Evolutionary conservation across 768 basidiomycete genomes (phyloP), one percentile per base, ranked within the genome.

Genomic region (Mycena latifolia): DNA sequence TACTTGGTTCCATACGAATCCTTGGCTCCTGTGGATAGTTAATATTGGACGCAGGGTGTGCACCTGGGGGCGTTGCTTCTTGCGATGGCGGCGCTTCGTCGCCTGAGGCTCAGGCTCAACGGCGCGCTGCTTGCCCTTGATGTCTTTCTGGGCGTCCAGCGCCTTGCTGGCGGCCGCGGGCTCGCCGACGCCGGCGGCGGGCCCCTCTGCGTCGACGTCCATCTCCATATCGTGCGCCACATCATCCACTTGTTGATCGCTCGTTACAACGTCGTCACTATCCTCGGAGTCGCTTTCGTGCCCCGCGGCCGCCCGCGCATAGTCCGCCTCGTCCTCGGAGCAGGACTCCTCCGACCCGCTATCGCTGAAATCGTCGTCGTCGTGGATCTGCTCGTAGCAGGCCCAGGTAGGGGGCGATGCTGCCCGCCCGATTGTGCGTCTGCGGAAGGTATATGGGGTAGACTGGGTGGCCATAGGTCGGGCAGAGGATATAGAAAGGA

Each of bases 1-100:
- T 56, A 92, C 93, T 85, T 94, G 93, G 72, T 95, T 95, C 93
- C 93, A 95, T 1, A 95, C 93, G 72, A 95, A 95, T 15, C 93
- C 93, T 77, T 95, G 92, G 71, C 92, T 93, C 74, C 85, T 85
- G 74, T 94, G 93, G 59, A 95, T 95, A 45, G 93, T 95, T 76
- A 94, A 76, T 77, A 95, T 94, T 35, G 93, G 93, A 20, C 93
- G 87, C 46, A 93, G 85, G 25, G 89, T 85, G 70, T 85, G 88
- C 20, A 86, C 82, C 43, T 85, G 86, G 65, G 39, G 45, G 46
- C 69, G 64, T 25, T 82, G 84, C 77, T 87, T 88, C 76, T 85
- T 86, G 76, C 78, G 81, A 69, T 77, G 82, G 71, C 83, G 82
- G 64, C 81, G 83, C 73, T 67, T 77, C 52, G 73, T 75, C 76